A percentile compares a stretch with the other conserved stretches of the same genome.
Evolutionary conservation across 2,329 filamentous ascomycete genomes (phyloP).

Genomic region (Epichloe typhina): DNA sequence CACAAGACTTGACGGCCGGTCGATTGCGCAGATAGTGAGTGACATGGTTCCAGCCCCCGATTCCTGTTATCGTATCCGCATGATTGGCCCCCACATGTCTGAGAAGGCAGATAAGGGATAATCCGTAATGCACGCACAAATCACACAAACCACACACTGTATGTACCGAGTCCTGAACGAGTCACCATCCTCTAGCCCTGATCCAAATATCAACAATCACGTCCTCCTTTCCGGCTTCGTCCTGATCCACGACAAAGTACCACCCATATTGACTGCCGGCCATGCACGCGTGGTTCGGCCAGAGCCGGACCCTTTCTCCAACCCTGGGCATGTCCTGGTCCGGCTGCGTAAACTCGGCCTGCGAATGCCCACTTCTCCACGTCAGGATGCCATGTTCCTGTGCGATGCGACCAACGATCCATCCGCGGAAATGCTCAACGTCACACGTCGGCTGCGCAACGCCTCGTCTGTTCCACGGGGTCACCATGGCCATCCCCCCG

Average conservation of each 20-base stretch:
- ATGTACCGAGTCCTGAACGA: not conserved
- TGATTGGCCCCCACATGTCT: no score
- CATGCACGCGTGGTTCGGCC: slow-evolving; percentile 75
- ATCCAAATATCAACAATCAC: slow-evolving; percentile 63
- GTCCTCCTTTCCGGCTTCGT: slow-evolving; percentile 36
- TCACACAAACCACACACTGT: no score
- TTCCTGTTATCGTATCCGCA: no score
- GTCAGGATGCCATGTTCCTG: slow-evolving; percentile 67
- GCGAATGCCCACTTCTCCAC: slow-evolving; percentile 30
- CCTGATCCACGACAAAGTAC: slow-evolving; percentile 62
- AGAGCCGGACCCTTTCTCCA: slow-evolving; percentile 56
- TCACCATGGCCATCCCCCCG: slow-evolving; percentile 56
- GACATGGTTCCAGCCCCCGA: no score
- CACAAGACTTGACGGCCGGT: no score
- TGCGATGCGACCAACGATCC: slow-evolving; percentile 58
- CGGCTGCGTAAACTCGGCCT: slow-evolving; percentile 13
- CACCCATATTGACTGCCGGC: slow-evolving; percentile 57
- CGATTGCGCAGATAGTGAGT: no score
- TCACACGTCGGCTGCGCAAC: slow-evolving; percentile 14
- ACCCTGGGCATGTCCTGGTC: slow-evolving; percentile 29
- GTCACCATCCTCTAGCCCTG: slow-evolving; percentile 15
- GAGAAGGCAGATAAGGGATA: no score
- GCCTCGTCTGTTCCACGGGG: slow-evolving; percentile 35
- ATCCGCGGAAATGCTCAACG: slow-evolving; percentile 32
- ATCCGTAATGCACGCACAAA: no score